Percentiles rank a stretch among this genome's conserved stretches.
Conservation (phyloP, 352 stramenopile genomes). For the Globisporangium irregulare region DNA sequence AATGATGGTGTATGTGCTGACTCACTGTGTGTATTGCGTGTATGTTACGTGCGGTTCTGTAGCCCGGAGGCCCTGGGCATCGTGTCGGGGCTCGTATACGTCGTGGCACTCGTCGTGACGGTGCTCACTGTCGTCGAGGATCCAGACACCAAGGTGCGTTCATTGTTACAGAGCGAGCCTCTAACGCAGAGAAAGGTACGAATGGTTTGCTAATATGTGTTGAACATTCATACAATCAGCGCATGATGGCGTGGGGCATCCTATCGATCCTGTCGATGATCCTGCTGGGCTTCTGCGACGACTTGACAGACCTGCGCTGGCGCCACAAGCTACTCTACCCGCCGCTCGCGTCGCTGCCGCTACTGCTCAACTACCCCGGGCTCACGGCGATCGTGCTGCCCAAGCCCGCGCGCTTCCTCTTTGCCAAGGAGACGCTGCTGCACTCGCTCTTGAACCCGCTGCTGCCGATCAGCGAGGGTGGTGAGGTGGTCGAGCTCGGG, state of each 20-base stretch:
- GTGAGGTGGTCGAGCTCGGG: conserved; percentile 91
- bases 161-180: not conserved
- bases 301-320: conserved; percentile 95
- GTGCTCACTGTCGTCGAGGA: conserved; percentile 69
- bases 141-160: conserved; percentile 48
- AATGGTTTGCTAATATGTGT: not conserved
- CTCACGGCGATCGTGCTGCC: conserved; percentile 94
- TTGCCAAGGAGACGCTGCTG: conserved; percentile 57
- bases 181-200: not conserved
- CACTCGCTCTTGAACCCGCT: conserved; percentile 60
- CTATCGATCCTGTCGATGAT: conserved; percentile 90
- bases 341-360: conserved; percentile 93
- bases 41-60: not conserved
- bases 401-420: conserved; percentile 77
- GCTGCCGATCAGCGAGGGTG: conserved; percentile 69
- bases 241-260: conserved; percentile 83
- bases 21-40: not conserved
- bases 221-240: conserved; percentile 18
- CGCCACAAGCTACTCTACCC: conserved; percentile 97
- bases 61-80: conserved; percentile 88
- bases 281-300: conserved; percentile 92
- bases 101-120: conserved; percentile 67
- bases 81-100: conserved; percentile 83
- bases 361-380: conserved; percentile 96
- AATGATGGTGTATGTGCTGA: not conserved